A percentile compares a stretch with the other conserved stretches of the same genome.
Evolutionary conservation across 441 rosid species (phyloP).

Genomic region (Theobroma grandiflorum): DNA sequence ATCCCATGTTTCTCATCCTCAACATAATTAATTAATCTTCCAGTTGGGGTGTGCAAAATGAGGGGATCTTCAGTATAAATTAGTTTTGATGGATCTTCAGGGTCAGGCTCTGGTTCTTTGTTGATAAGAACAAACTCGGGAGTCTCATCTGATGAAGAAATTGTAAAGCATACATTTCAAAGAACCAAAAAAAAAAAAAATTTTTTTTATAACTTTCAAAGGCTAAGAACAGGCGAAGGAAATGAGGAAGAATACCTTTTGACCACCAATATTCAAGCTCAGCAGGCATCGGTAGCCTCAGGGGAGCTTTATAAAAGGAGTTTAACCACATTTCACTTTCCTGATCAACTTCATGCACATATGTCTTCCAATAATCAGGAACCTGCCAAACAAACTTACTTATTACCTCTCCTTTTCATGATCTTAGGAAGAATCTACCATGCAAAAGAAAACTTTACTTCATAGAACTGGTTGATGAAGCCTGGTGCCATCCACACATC

Average conservation of each 20-base stretch:
- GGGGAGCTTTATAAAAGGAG: constrained; percentile 88
- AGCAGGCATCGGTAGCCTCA: constrained; percentile 91
- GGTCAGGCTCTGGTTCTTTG: constrained; percentile 89
- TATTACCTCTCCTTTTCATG: constrained; percentile 22
- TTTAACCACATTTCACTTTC: constrained; percentile 96
- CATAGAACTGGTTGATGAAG: constrained; percentile 88
- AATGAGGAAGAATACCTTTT: constrained; percentile 51
- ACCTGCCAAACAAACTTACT: constrained; percentile 55
- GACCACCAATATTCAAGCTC: constrained; percentile 95
- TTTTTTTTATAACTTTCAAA: neutral
- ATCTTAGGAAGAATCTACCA: constrained; percentile 20
- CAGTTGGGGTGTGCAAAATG: constrained; percentile 79
- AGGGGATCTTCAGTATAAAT: constrained; percentile 76
- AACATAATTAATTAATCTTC: constrained; percentile 73
- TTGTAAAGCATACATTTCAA: constrained; percentile 24
- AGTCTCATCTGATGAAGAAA: constrained; percentile 61
- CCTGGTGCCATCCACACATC: constrained; percentile 99
- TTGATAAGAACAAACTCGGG: constrained; percentile 81
- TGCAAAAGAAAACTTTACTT: constrained; percentile 40
- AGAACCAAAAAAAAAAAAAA: constrained; percentile 12
- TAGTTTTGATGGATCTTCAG: constrained; percentile 79
- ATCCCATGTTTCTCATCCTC: constrained; percentile 87
- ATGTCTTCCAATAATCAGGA: constrained; percentile 91
- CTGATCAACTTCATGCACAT: constrained; percentile 83
- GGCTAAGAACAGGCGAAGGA: neutral